Evolutionary conservation across 805 yeast genomes (phyloP), one percentile per base, ranked within the genome.

Genomic region (Priceomyces haplophilus): DNA sequence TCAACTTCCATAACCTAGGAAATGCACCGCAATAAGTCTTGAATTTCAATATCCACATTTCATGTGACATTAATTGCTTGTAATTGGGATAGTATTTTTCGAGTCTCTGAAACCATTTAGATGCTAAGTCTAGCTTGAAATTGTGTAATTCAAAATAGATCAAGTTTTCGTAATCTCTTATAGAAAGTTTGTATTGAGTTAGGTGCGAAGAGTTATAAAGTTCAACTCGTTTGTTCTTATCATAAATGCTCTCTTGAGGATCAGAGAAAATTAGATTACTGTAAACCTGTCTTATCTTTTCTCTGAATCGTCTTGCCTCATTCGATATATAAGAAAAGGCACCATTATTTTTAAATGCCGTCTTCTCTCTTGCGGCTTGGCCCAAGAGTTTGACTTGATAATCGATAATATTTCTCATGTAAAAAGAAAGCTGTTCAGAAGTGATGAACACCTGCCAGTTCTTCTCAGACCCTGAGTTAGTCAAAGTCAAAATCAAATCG

Each of bases 41-140:
- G 43, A 70, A 59, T 44, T 56, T 58, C 34, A 63, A 55, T 4
- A 54, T 51, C 75, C 75, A 71, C 55, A 71, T 49, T 16, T 46
- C 44, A 11, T 49, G 52, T 4, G 72, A 60, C 67, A 65, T 62
- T 32, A 43, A 40, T 16, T 49, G 44, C 20, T 37, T 29, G 20
- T 43, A 46, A 12, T 34, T 13, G 2, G 45, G 43, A 42, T 35
- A 61, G 42, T 60, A 56, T 15, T 41, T 25, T 39, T 66, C 65
- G 44, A 69, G 60, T 37, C 58, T 51, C 38, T 53, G 58, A 44
- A 67, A 65, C 74, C 75, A 70, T 40, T 55, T 56, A 3, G 65
- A 54, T 3, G 71, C 74, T 49, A 69, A 58, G 51, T 70, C 75
- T 30, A 63, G 45, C 44, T 68, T 69, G n/a, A 45, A 47, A 51